These are phyloP conservation scores for Lyophyllum decastes DNA, from an alignment of 768 basidiomycete genomes.

Conservation along the genomic window DNA sequence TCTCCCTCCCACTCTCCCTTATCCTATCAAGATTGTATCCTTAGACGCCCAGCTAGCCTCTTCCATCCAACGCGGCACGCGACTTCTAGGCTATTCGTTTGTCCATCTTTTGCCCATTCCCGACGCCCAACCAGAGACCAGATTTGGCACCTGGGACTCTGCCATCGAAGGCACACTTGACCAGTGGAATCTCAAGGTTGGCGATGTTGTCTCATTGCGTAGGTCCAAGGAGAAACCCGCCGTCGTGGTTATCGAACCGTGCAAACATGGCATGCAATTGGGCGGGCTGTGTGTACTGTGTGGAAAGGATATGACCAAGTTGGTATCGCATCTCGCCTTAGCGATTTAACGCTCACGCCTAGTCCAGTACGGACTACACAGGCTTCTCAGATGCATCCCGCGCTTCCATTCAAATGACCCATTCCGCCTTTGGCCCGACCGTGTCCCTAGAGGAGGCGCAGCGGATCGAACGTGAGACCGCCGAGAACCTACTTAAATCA, in stretches of 20 bases:
- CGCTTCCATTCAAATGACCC: constrained; percentile 92
- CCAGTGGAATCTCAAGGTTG: constrained; percentile 66
- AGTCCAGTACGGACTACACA: constrained; percentile 72
- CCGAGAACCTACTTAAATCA: constrained; percentile 70
- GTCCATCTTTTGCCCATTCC: constrained; percentile 50
- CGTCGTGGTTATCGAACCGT: constrained; percentile 82
- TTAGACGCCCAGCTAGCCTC: constrained; percentile 51
- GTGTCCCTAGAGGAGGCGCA: constrained; percentile 93
- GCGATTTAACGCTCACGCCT: background rate
- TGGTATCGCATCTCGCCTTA: constrained; percentile 28
- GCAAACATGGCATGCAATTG: constrained; percentile 93
- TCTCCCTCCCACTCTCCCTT: constrained; percentile 79
- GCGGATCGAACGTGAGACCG: constrained; percentile 82
- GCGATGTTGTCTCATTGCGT: constrained; percentile 63
- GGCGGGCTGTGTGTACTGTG: constrained; percentile 92
- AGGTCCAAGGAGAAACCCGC: constrained; percentile 62
- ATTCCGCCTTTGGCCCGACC: constrained; percentile 87
- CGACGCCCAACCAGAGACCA: constrained; percentile 56
- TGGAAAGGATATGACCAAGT: constrained; percentile 95
- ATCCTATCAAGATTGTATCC: constrained; percentile 80
- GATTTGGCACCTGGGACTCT: constrained; percentile 91
- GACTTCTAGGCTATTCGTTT: constrained; percentile 85
- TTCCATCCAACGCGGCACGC: constrained; percentile 66
- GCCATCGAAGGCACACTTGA: constrained; percentile 79
- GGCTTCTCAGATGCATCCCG: constrained; percentile 86